Conservation (phyloP, 306 rosid genomes). For the Delonix regia region DNA sequence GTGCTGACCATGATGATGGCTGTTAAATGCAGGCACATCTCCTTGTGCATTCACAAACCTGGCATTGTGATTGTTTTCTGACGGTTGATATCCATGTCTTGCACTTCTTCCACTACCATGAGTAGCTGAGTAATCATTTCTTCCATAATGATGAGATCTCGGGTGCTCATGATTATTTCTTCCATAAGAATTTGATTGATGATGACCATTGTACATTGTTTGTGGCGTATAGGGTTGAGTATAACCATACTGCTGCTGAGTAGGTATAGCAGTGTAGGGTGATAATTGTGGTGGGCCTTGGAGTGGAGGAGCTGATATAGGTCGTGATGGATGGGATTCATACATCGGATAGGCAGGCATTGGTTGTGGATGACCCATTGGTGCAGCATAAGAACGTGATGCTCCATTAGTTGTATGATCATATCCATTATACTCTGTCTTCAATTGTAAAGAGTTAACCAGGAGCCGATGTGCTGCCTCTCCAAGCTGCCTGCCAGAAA, state of each 20-base stretch:
- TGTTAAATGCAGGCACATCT: constrained; percentile 14
- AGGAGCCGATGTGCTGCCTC: constrained; percentile 73
- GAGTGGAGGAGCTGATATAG: constrained; percentile 42
- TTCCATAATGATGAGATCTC: constrained; percentile 55
- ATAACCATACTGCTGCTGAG: constrained; percentile 45
- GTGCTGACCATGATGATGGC: constrained; percentile 43
- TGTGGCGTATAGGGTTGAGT: constrained; percentile 39
- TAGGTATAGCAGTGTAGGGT: constrained; percentile 35
- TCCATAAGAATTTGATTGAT: constrained; percentile 48
- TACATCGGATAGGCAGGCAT: constrained; percentile 37
- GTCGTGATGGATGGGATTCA: constrained; percentile 39
- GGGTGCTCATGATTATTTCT: constrained; percentile 46
- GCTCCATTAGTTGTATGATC: constrained; percentile 40
- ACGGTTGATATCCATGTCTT: constrained; percentile 46
- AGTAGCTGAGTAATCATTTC: constrained; percentile 36
- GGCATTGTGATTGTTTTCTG: constrained; percentile 48
- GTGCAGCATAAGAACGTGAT: constrained; percentile 34
- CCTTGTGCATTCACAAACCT: constrained; percentile 41
- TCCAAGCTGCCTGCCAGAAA: constrained; percentile 71
- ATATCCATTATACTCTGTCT: constrained; percentile 45
- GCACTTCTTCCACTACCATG: constrained; percentile 40
- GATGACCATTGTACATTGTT: constrained; percentile 17
- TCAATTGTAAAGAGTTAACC: constrained; percentile 60
- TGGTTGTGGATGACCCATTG: constrained; percentile 38
- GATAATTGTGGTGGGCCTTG: constrained; percentile 35